Evolutionary conservation across 129 eudicot species (phyloP).

Genomic region (Tagetes patula): DNA sequence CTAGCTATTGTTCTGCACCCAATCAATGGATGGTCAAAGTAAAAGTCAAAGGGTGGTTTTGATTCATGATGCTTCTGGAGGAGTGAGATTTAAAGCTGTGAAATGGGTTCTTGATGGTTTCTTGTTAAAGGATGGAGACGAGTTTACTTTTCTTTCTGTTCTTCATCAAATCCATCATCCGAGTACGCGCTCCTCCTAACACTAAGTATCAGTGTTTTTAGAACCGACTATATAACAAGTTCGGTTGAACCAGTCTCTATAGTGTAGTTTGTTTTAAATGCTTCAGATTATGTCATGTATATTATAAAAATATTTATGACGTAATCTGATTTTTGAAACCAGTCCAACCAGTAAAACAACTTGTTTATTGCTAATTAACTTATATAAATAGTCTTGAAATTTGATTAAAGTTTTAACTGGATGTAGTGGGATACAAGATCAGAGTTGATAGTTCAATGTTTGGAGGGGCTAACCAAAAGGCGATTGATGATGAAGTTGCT

Average conservation of each 20-base stretch:
- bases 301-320: too few relatives aligned
- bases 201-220: background rate
- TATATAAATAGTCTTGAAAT: background rate
- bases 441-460: slow-evolving; percentile 45
- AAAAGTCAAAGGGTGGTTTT: slow-evolving; percentile 47
- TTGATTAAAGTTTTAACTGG: background rate
- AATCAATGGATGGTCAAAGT: slow-evolving; percentile 34
- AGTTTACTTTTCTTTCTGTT: slow-evolving; percentile 37
- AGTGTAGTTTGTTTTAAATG: too few relatives aligned
- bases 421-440: slow-evolving; percentile 50
- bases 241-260: too few relatives aligned
- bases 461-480: slow-evolving; percentile 41
- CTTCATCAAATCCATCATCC: slow-evolving; percentile 39
- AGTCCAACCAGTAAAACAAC: too few relatives aligned
- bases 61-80: slow-evolving; percentile 45
- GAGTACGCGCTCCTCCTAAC: slow-evolving; percentile 7
- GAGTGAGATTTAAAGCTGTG: slow-evolving; percentile 27
- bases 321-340: too few relatives aligned
- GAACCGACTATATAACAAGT: too few relatives aligned
- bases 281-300: too few relatives aligned
- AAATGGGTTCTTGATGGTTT: slow-evolving; percentile 45
- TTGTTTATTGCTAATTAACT: too few relatives aligned
- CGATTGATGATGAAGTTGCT: slow-evolving; percentile 32
- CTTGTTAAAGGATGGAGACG: slow-evolving; percentile 40
- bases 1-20: background rate